Evolutionary conservation across 352 stramenopile genomes (phyloP), one percentile per base, ranked within the genome.

Genomic region (Poterioochromonas sp.): DNA sequence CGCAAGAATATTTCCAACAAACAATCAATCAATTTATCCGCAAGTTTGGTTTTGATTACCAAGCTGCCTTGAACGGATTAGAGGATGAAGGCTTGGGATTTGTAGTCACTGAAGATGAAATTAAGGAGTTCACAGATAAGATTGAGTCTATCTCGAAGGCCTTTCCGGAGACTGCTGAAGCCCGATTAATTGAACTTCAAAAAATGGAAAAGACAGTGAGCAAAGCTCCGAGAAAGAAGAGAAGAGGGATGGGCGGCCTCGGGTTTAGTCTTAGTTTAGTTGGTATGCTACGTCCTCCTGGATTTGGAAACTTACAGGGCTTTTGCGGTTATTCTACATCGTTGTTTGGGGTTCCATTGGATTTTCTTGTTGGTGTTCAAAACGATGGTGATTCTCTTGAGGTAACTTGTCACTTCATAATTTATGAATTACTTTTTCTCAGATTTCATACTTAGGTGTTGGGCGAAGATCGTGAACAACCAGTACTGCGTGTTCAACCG

Each of bases 321-420:
- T 76, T 62, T 34, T 12, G 73, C 3, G 44, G 44, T 8, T 76
- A 76, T 29, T 5, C 40, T 26, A 60, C 69, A 11, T n/a, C 35
- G 2, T 40, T 76, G 69, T 29, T 76, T 11, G 69, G 69, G 2
- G 11, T 53, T 11, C 69, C 69, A n/a, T 3, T 76, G 12, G 69
- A 76, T 26, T 29, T 76, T 11, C 18, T 76, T 5, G 11, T 76
- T 5, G 69, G 69, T 3, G 69, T 76, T 20, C 69, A 76, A 29
- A 76, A 76, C 69, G 39, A 76, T 43, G 69, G 69, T 3, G 69
- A 76, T n/a, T 53, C 69, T 8, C 69, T 35, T n/a, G 69, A 76
- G 39, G 39, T 71, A 32, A 32, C 2, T 8, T 32, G 2, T 62
- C 26, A 32, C 29, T 62, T 8, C 5, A 2, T 22, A 8, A 22